Evolutionary conservation across 75 land plant genomes (phyloP).

Genomic region (Cupressus sempervirens): DNA sequence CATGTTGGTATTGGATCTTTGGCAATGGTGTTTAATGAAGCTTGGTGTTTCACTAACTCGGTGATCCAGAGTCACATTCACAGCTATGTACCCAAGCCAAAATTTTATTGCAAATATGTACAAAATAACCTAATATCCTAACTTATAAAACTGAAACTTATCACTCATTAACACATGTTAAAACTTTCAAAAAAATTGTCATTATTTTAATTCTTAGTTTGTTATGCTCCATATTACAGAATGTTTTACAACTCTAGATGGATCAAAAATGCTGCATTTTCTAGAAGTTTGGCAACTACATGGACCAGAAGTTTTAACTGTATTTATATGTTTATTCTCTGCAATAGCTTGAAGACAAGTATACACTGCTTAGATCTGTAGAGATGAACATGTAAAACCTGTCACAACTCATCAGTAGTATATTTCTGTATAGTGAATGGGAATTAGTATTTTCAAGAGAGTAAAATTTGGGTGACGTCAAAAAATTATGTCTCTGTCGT

Average conservation of each 20-base stretch:
- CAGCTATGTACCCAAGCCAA: background rate
- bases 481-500: background rate
- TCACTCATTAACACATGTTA: background rate
- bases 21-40: background rate
- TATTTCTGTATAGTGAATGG: background rate
- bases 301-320: background rate
- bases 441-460: background rate
- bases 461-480: background rate
- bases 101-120: background rate
- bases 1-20: background rate
- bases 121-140: background rate
- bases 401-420: background rate
- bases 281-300: background rate
- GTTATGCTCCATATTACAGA: background rate
- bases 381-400: background rate
- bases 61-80: background rate
- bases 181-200: background rate
- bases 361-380: background rate
- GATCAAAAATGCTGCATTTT: background rate
- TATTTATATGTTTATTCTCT: background rate
- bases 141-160: background rate
- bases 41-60: background rate
- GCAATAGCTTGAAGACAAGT: background rate
- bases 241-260: background rate
- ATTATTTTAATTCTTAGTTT: background rate